phyloP scores from a whole-genome alignment of 2,329 filamentous ascomycete genomes.

The Claviceps capensis region DNA sequence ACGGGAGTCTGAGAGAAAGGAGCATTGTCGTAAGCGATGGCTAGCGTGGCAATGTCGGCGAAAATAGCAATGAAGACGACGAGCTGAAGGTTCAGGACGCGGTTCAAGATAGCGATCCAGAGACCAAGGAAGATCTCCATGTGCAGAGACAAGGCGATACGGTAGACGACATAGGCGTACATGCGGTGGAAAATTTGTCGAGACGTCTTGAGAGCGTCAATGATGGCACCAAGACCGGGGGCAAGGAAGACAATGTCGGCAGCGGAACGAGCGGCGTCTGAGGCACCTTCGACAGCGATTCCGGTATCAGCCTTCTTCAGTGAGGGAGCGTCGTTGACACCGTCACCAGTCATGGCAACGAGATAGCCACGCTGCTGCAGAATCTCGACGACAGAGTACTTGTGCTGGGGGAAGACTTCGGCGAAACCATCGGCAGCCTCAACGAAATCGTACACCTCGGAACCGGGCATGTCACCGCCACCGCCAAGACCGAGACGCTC shows the following conservation, averaged over 20 bases:
- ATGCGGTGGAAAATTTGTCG: constrained; percentile 94
- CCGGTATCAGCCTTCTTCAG: constrained; percentile 93
- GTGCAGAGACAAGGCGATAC: constrained; percentile 83
- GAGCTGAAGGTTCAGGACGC: constrained; percentile 69
- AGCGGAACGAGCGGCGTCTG: constrained; percentile 79
- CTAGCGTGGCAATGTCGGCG: constrained; percentile 80
- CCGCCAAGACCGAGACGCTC: constrained; percentile 83
- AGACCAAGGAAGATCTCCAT: constrained; percentile 84
- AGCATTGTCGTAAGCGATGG: constrained; percentile 88
- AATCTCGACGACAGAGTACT: constrained; percentile 89
- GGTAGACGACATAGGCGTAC: constrained; percentile 93
- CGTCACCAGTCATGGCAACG: constrained; percentile 92
- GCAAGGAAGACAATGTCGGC: constrained; percentile 91
- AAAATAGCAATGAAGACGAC: constrained; percentile 94
- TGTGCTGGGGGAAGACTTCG: constrained; percentile 90
- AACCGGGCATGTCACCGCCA: constrained; percentile 84
- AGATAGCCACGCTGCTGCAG: constrained; percentile 87
- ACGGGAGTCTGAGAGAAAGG: constrained; percentile 75
- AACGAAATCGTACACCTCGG: constrained; percentile 89
- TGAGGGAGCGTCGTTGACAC: constrained; percentile 87
- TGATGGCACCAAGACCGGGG: constrained; percentile 81
- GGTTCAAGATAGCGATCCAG: constrained; percentile 82
- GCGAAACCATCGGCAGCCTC: constrained; percentile 92
- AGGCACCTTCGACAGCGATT: constrained; percentile 87
- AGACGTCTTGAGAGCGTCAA: constrained; percentile 83